Evolutionary conservation across 2,329 filamentous ascomycete genomes (phyloP).

Genomic region (Aureobasidium zeae): DNA sequence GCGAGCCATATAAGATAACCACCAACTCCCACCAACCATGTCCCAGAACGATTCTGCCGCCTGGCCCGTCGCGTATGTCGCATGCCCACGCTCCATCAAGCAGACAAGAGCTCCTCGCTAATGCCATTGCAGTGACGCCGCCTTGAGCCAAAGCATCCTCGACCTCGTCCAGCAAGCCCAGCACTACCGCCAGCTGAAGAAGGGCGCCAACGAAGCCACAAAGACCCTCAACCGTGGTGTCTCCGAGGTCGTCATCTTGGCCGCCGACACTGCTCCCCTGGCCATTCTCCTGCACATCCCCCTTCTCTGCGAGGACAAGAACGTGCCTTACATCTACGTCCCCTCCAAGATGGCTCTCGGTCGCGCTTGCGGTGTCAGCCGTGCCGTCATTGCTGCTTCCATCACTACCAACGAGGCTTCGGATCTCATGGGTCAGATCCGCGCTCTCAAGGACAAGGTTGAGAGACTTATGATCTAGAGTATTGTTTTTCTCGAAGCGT

Average conservation of each 20-base stretch:
- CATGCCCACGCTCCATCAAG: slow-evolving; percentile 17
- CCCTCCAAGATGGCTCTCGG: slow-evolving; percentile 73
- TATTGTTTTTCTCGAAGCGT: slow-evolving; percentile 2
- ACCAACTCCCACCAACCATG: slow-evolving; percentile 13
- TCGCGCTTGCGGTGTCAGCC: slow-evolving; percentile 78
- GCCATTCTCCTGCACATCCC: slow-evolving; percentile 85
- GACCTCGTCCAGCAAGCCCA: slow-evolving; percentile 55
- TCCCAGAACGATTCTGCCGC: slow-evolving; percentile 19
- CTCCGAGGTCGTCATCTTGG: slow-evolving; percentile 78
- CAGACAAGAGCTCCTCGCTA: slow-evolving; percentile 16
- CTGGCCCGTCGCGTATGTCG: slow-evolving; percentile 26
- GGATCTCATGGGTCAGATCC: slow-evolving; percentile 81
- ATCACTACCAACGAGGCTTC: slow-evolving; percentile 89
- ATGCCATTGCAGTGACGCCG: slow-evolving; percentile 37
- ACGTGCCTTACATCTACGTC: slow-evolving; percentile 51
- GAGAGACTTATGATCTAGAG: slow-evolving; percentile 92
- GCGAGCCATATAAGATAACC: slow-evolving; percentile 8
- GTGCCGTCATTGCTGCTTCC: slow-evolving; percentile 74
- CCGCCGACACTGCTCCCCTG: slow-evolving; percentile 77
- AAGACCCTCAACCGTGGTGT: slow-evolving; percentile 48
- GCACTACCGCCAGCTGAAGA: slow-evolving; percentile 62
- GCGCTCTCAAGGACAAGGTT: slow-evolving; percentile 85
- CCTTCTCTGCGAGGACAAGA: slow-evolving; percentile 71
- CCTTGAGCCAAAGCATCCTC: slow-evolving; percentile 40
- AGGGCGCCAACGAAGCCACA: slow-evolving; percentile 65